A percentile compares a stretch with the other conserved stretches of the same genome.
These are phyloP conservation scores for Penicillium psychrofluorescens DNA, from an alignment of 495 filamentous ascomycete genomes.

Conservation along the genomic window DNA sequence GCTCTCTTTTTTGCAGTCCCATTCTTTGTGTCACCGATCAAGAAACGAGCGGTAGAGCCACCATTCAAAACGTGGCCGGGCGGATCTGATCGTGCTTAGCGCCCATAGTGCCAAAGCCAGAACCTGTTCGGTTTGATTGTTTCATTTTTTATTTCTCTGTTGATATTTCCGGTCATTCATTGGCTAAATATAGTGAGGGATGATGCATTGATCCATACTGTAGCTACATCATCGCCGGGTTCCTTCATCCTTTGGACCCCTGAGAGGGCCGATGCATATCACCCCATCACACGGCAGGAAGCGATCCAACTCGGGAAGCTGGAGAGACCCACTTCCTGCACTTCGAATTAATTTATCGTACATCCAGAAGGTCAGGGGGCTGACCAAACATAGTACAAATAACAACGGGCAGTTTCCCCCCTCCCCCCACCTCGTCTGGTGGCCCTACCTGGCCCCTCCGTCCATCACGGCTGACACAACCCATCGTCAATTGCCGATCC, in stretches of 20 bases:
- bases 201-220: no score
- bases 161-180: no score
- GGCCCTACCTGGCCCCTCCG: conserved; percentile 1
- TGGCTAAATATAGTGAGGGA: no score
- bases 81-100: conserved; percentile 27
- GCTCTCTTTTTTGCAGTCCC: no score
- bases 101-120: conserved; percentile 10
- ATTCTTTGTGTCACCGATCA: conserved; percentile 8
- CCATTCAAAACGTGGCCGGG: conserved; percentile 28
- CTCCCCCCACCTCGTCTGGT: conserved; percentile 3
- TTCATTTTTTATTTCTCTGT: no score
- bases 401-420: not conserved
- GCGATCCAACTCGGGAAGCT: conserved; percentile 15
- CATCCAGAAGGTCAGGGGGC: conserved; percentile 17
- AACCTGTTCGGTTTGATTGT: not conserved
- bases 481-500: conserved; percentile 15
- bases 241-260: no score
- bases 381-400: not conserved
- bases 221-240: no score
- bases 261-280: not conserved
- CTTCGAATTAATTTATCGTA: conserved; percentile 4
- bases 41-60: conserved; percentile 22
- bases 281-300: conserved; percentile 9
- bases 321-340: conserved; percentile 19
- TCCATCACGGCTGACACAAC: conserved; percentile 8